Percentiles rank a stretch among this genome's conserved stretches.
phyloP scores from a whole-genome alignment of 2,329 filamentous ascomycete species.

The Colletotrichum sp. region DNA sequence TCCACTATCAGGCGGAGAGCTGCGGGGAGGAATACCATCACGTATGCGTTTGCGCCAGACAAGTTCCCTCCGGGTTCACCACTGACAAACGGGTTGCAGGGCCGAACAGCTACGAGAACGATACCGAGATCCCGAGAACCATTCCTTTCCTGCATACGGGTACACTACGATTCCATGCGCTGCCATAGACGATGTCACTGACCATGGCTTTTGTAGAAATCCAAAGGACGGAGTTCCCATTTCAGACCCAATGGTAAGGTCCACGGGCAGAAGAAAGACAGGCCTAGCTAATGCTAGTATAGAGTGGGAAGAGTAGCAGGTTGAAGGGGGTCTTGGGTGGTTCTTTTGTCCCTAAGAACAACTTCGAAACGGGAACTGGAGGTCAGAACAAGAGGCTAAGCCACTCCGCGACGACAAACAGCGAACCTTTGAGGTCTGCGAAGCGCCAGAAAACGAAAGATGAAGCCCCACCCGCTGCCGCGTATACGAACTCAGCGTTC shows the following conservation, averaged over 20 bases:
- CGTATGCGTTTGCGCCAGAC: neutral
- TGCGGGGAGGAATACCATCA: neutral
- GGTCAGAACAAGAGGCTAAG: neutral
- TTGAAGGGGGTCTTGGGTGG: neutral
- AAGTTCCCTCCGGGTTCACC: neutral
- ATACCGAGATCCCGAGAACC: neutral
- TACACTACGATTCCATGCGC: neutral
- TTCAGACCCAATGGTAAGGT: constrained; percentile 12
- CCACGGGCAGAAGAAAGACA: neutral
- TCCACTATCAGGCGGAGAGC: neutral
- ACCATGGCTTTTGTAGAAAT: neutral
- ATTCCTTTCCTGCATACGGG: constrained; percentile 17
- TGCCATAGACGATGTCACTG: neutral
- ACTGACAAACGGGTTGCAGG: neutral
- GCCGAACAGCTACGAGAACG: neutral
- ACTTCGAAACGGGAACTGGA: neutral
- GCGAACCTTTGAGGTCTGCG: neutral
- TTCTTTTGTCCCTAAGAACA: neutral
- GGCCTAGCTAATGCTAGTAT: neutral
- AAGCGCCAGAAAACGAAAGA: constrained; percentile 12
- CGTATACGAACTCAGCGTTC: neutral
- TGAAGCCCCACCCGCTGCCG: neutral
- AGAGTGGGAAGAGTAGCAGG: neutral
- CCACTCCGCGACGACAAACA: neutral
- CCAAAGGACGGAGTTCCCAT: constrained; percentile 13